Percentiles rank a stretch among this genome's conserved stretches.
Evolutionary conservation across 306 rosid genomes (phyloP).

Genomic region (Medicago lupulina): DNA sequence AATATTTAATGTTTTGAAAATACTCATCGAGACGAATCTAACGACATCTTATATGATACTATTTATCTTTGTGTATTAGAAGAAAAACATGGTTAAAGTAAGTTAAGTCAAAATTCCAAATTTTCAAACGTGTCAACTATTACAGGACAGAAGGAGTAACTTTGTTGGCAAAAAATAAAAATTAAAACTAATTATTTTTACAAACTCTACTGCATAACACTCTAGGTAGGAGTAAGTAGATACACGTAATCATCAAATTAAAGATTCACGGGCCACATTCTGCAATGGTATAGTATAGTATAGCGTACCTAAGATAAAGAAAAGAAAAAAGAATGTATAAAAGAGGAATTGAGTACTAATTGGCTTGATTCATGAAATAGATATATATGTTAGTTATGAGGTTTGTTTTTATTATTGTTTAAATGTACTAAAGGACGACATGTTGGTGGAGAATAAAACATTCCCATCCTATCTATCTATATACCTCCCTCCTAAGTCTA

Average conservation of each 20-base stretch:
- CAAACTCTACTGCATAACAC: not conserved
- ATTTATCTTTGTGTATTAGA: too few relatives aligned
- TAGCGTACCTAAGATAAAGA: not conserved
- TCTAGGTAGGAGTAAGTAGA: not conserved
- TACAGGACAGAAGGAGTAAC: too few relatives aligned
- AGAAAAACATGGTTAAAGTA: too few relatives aligned
- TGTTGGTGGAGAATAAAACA: conserved; percentile 44
- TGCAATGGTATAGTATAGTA: too few relatives aligned
- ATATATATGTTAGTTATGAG: conserved; percentile 36
- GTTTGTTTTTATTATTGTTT: conserved; percentile 41
- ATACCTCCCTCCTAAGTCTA: conserved; percentile 19
- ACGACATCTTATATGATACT: too few relatives aligned
- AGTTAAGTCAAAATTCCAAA: too few relatives aligned
- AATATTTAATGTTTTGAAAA: too few relatives aligned
- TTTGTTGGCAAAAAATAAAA: not conserved
- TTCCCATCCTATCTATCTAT: conserved; percentile 34
- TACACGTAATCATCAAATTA: not conserved
- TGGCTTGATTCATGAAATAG: conserved; percentile 28
- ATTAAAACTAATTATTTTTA: not conserved
- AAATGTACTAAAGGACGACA: conserved; percentile 30
- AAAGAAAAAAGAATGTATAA: not conserved
- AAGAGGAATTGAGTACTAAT: conserved; percentile 12
- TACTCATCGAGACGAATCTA: too few relatives aligned
- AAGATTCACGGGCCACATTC: conserved; percentile 7
- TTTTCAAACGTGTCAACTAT: too few relatives aligned